These are phyloP conservation scores for Auriscalpium orientale DNA, from an alignment of 768 basidiomycete genomes.

Conservation along the genomic window DNA sequence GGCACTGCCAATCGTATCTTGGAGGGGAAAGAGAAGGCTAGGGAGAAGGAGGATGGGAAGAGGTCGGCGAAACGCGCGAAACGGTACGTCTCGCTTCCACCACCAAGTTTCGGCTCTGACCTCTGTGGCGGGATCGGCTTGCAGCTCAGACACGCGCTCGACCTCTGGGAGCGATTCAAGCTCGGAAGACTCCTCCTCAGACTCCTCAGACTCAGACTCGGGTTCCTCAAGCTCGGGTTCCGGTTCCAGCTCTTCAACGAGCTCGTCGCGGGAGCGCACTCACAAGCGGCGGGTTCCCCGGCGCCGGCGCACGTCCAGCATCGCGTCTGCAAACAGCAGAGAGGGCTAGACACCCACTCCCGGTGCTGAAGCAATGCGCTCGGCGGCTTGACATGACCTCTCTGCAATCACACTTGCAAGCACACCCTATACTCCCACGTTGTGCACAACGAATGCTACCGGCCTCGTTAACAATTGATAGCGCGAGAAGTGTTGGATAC, in stretches of 20 bases:
- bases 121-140: background rate
- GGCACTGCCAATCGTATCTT: constrained; percentile 85
- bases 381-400: no score
- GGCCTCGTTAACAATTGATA: no score
- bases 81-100: constrained; percentile 22
- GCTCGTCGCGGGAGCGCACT: constrained; percentile 36
- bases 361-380: background rate
- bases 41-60: constrained; percentile 35
- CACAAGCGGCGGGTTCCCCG: constrained; percentile 29
- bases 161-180: constrained; percentile 12
- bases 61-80: constrained; percentile 20
- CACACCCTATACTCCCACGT: no score
- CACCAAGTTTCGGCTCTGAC: background rate
- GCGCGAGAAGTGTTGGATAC: no score
- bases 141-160: constrained; percentile 13
- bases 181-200: constrained; percentile 13
- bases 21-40: constrained; percentile 73
- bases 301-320: constrained; percentile 11
- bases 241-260: constrained; percentile 27
- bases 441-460: no score
- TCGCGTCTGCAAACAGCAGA: constrained; percentile 7
- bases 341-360: background rate
- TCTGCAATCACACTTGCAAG: no score
- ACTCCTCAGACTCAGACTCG: constrained; percentile 22
- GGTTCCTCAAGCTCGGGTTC: constrained; percentile 32